Percentiles rank a stretch among this genome's conserved stretches.
These are phyloP conservation scores for Serpula lacrymans DNA, from an alignment of 768 basidiomycete species.

Conservation along the genomic window DNA sequence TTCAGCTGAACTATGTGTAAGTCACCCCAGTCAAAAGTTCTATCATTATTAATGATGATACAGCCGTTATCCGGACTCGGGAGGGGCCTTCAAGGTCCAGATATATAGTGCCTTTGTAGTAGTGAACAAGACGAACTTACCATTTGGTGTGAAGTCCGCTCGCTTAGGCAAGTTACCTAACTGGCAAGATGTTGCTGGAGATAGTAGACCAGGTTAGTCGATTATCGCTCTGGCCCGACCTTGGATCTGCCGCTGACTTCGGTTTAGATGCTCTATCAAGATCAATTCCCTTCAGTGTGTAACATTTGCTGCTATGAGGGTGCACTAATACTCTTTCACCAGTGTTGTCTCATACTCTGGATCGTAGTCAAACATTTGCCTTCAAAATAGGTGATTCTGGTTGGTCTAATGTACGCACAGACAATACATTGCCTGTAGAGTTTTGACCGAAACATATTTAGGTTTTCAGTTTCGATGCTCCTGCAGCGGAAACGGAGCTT, in stretches of 20 bases:
- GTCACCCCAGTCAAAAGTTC: slow-evolving; percentile 24
- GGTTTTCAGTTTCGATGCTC: slow-evolving; percentile 89
- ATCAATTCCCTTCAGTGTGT: slow-evolving; percentile 80
- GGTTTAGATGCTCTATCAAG: slow-evolving; percentile 43
- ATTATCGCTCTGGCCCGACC: not conserved
- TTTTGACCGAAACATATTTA: slow-evolving; percentile 25
- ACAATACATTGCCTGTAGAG: not conserved
- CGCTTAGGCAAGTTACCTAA: slow-evolving; percentile 59
- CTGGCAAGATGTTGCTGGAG: slow-evolving; percentile 83
- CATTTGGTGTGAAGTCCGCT: slow-evolving; percentile 69
- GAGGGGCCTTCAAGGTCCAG: slow-evolving; percentile 95
- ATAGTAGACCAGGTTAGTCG: slow-evolving; percentile 55
- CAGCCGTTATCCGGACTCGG: slow-evolving; percentile 81
- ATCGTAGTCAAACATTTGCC: slow-evolving; percentile 78
- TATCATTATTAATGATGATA: not conserved
- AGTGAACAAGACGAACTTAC: slow-evolving; percentile 88
- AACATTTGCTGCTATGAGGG: not conserved
- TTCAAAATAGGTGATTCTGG: slow-evolving; percentile 77
- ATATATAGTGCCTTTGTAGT: slow-evolving; percentile 89
- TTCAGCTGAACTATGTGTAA: slow-evolving; percentile 89
- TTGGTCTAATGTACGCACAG: slow-evolving; percentile 76
- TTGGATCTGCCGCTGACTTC: slow-evolving; percentile 16
- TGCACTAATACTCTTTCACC: not conserved
- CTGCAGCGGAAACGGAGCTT: slow-evolving; percentile 84
- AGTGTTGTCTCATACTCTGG: slow-evolving; percentile 87